Evolutionary conservation across 2,329 filamentous ascomycete species (phyloP).

Genomic region (Xylariaceae sp.): DNA sequence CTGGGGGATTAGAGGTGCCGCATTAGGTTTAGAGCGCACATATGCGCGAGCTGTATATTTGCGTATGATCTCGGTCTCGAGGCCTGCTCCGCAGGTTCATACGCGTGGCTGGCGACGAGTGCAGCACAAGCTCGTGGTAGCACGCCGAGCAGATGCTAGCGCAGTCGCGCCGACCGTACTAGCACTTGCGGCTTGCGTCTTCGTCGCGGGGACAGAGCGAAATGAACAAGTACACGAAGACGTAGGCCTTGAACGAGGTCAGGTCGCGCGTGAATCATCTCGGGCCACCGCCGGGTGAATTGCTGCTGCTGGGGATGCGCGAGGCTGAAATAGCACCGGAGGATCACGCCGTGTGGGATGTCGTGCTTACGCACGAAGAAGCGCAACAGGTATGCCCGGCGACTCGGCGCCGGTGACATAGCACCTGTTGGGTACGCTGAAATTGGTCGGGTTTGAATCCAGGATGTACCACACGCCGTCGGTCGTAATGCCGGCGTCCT

Average conservation of each 20-base stretch:
- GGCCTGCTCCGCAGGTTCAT: slow-evolving; percentile 35
- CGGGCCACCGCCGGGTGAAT: slow-evolving; percentile 30
- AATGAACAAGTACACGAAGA: slow-evolving; percentile 35
- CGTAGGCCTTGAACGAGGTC: slow-evolving; percentile 34
- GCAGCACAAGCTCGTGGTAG: slow-evolving; percentile 38
- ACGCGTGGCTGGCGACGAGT: slow-evolving; percentile 30
- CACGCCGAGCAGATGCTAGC: slow-evolving; percentile 44
- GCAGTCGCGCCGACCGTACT: slow-evolving; percentile 43
- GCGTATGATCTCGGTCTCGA: slow-evolving; percentile 35
- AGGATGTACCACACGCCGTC: slow-evolving; percentile 41
- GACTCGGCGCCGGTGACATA: slow-evolving; percentile 38
- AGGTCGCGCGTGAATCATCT: slow-evolving; percentile 33
- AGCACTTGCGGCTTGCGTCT: slow-evolving; percentile 24
- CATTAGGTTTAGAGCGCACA: slow-evolving; percentile 38
- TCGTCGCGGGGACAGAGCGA: slow-evolving; percentile 33
- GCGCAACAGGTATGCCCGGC: slow-evolving; percentile 31
- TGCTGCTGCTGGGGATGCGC: slow-evolving; percentile 32
- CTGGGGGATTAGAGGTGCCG: slow-evolving; percentile 31
- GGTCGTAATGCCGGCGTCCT: slow-evolving; percentile 34
- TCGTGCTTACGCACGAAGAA: slow-evolving; percentile 36
- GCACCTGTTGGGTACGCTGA: slow-evolving; percentile 43
- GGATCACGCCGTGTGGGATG: slow-evolving; percentile 17
- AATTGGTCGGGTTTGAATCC: slow-evolving; percentile 35
- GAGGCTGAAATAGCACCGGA: slow-evolving; percentile 41
- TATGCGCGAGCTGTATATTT: slow-evolving; percentile 44